Percentiles rank a stretch among this genome's conserved stretches.
These are phyloP conservation scores for Teunomyces atbi DNA, from an alignment of 805 yeast genomes.

Conservation along the genomic window DNA sequence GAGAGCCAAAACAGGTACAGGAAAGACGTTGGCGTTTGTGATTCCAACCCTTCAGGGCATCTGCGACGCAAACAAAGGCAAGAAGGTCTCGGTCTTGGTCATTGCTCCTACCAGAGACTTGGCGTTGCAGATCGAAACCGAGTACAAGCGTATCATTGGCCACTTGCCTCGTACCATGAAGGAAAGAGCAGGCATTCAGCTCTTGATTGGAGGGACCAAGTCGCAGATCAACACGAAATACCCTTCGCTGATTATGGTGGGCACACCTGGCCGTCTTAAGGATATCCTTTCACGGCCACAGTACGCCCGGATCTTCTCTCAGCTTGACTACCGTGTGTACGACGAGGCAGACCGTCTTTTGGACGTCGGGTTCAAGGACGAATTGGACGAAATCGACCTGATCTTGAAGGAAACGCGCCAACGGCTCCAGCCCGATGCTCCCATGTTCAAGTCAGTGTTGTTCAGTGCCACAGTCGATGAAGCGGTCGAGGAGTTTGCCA, in stretches of 20 bases:
- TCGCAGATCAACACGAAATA: slow-evolving; percentile 27
- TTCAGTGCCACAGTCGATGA: slow-evolving; percentile 87
- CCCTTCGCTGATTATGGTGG: slow-evolving; percentile 67
- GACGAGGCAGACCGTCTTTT: slow-evolving; percentile 92
- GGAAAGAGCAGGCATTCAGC: slow-evolving; percentile 15
- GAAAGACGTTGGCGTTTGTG: slow-evolving; percentile 88
- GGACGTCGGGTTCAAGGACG: slow-evolving; percentile 75
- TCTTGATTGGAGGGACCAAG: slow-evolving; percentile 67
- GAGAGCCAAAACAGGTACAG: slow-evolving; percentile 94
- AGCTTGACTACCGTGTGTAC: slow-evolving; percentile 63
- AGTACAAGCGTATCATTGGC: slow-evolving; percentile 47
- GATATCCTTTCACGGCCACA: slow-evolving; percentile 54
- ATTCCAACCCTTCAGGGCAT: slow-evolving; percentile 70
- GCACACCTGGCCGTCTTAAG: slow-evolving; percentile 84
- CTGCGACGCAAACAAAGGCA: slow-evolving; percentile 26
- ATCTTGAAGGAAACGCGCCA: slow-evolving; percentile 39
- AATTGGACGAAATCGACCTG: slow-evolving; percentile 56
- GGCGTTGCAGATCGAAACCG: slow-evolving; percentile 76
- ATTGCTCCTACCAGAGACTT: slow-evolving; percentile 91
- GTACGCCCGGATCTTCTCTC: slow-evolving; percentile 45
- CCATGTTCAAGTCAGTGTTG: slow-evolving; percentile 60
- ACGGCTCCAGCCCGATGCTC: slow-evolving; percentile 17
- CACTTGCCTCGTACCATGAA: slow-evolving; percentile 18
- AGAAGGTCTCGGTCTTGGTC: slow-evolving; percentile 48
- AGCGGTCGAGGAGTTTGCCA: slow-evolving; percentile 65